Evolutionary conservation across 1,284 basidiomycete species (phyloP).

Genomic region (Irpex sp.): DNA sequence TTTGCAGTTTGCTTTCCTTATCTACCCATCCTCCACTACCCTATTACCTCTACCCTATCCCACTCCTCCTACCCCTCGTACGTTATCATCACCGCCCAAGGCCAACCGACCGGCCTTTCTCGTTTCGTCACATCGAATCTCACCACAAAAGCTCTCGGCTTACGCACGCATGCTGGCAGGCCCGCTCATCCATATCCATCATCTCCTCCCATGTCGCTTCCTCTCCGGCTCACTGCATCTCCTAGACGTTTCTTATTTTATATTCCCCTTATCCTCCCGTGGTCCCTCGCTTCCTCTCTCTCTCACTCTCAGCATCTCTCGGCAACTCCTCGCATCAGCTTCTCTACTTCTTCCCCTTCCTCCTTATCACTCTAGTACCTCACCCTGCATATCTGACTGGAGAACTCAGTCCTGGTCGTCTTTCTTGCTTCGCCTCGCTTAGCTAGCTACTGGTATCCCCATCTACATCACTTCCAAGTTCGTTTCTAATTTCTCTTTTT

Average conservation of each 20-base stretch:
- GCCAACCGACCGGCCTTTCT: neutral
- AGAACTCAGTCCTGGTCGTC: neutral
- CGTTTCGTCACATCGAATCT: conserved; percentile 1
- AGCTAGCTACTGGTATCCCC: neutral
- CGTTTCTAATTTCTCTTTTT: neutral
- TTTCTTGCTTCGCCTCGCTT: neutral
- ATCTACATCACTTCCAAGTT: neutral
- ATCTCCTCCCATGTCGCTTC: conserved; percentile 1
- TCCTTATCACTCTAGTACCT: neutral
- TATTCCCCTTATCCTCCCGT: neutral
- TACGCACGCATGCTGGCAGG: neutral
- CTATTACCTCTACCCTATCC: conserved; percentile 6
- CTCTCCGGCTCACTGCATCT: neutral
- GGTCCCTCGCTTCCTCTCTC: neutral
- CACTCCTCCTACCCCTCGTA: neutral
- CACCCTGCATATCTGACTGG: neutral
- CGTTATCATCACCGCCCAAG: neutral
- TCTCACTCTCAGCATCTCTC: neutral
- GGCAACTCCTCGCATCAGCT: neutral
- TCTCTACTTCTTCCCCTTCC: neutral
- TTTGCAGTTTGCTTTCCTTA: conserved; percentile 20
- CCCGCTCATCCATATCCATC: neutral
- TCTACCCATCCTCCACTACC: conserved; percentile 12
- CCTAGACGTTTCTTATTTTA: neutral
- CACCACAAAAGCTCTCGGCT: conserved; percentile 2